These are phyloP conservation scores for Termitomyces sp. DNA, from an alignment of 768 basidiomycete species.

Conservation along the genomic window DNA sequence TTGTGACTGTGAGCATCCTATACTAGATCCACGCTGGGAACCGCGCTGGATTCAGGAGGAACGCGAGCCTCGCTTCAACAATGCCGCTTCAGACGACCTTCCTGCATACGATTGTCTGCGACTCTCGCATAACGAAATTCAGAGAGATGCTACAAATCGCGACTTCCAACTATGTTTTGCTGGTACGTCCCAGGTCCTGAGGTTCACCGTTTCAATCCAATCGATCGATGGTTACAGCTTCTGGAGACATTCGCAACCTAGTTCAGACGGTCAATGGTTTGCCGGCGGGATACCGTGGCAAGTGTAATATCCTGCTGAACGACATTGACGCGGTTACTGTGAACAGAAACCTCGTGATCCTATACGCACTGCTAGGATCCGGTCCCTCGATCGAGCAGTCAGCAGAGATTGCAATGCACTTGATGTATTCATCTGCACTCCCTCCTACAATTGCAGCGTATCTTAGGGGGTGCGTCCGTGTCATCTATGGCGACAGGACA, in stretches of 20 bases:
- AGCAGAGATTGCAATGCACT: conserved; percentile 34
- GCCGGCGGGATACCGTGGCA: conserved; percentile 29
- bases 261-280: conserved; percentile 31
- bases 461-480: conserved; percentile 27
- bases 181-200: background rate
- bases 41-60: conserved; percentile 28
- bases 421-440: conserved; percentile 38
- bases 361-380: conserved; percentile 30
- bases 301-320: conserved; percentile 34
- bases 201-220: background rate
- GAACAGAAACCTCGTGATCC: conserved; percentile 35
- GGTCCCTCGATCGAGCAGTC: conserved; percentile 36
- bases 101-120: conserved; percentile 30
- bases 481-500: conserved; percentile 27
- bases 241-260: conserved; percentile 30
- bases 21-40: conserved; percentile 24
- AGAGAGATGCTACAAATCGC: conserved; percentile 18
- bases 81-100: conserved; percentile 18
- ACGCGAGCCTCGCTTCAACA: conserved; percentile 18
- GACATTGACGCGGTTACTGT: conserved; percentile 29
- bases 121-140: conserved; percentile 27
- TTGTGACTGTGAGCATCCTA: conserved; percentile 27
- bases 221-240: conserved; percentile 19
- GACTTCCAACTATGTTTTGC: conserved; percentile 30
- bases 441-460: conserved; percentile 28